Base-by-base conservation (phyloP, 768 basidiomycete species). In the Hirschioporus abietinus region DNA sequence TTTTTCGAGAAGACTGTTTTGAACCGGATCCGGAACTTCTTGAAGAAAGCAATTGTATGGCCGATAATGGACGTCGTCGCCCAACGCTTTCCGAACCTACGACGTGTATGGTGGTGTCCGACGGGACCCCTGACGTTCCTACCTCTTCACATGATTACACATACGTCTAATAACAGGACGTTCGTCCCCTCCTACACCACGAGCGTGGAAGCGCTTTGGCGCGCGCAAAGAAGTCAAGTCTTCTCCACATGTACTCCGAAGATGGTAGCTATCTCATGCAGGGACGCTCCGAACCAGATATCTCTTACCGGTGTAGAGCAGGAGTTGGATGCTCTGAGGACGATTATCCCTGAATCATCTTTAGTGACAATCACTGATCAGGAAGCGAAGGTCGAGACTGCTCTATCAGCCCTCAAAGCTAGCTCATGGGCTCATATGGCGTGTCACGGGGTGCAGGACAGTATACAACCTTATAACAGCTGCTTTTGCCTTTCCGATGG, bases 401-500 rank as follows among this genome's bases (percentile, higher is more conserved):
- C 9, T 59, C 20, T 59, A 26, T 59, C 58, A 59, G 25, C n/a
- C 9, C 58, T 59, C 20, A n/a, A n/a, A 7, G 3, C 20, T 4
- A n/a, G 25, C 9, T 59, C 58, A 9, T 59, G 58, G 58, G 7
- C 69, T 12, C 70, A 70, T 60, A n/a, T 71, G 58, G 70, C 70
- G 26, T 71, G 65, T 27, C 70, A 71, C 35, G 70, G 70, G 20
- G 25, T 26, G 23, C 70, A 71, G 24, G 69, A 70, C 36, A 35
- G n/a, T 5, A 8, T 35, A 1, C 20, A 66, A 12, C 69, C 69
- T 12, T 64, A 63, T 12, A 61, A 66, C 30, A 70, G 69, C 58
- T 65, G 35, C 1, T 64, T 70, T 61, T n/a, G 62, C 7, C 62
- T 69, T 27, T 26, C 64, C 23, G 67, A 70, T 36, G 68, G 68